phyloP scores from a whole-genome alignment of 345 rosid species.

The Raphanus sativus region DNA sequence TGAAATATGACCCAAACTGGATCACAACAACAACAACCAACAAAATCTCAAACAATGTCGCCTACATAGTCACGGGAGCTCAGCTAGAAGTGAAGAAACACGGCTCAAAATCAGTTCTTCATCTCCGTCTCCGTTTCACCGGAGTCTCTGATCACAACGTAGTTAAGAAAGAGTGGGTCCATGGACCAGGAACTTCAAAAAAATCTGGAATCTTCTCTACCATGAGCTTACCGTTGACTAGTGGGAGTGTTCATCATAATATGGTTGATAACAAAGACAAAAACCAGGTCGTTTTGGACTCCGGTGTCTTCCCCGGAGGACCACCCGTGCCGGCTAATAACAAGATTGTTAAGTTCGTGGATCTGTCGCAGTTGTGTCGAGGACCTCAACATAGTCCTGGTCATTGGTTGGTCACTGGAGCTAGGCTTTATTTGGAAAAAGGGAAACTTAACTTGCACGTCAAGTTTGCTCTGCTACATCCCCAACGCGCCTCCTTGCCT shows the following conservation, averaged over 20 bases:
- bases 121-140: slow-evolving; percentile 70
- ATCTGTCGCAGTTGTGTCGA: slow-evolving; percentile 62
- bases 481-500: slow-evolving; percentile 29
- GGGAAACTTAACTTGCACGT: slow-evolving; percentile 78
- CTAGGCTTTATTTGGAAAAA: slow-evolving; percentile 61
- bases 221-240: slow-evolving; percentile 56
- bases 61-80: slow-evolving; percentile 89
- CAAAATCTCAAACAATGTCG: slow-evolving; percentile 32
- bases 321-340: slow-evolving; percentile 78
- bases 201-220: slow-evolving; percentile 73
- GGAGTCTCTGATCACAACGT: slow-evolving; percentile 48
- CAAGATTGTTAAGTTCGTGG: slow-evolving; percentile 74
- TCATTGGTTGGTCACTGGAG: slow-evolving; percentile 89
- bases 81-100: slow-evolving; percentile 74
- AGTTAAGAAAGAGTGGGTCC: slow-evolving; percentile 60
- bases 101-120: slow-evolving; percentile 65
- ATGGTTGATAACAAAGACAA: slow-evolving; percentile 39
- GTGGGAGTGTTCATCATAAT: slow-evolving; percentile 41
- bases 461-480: slow-evolving; percentile 66
- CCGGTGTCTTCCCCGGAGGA: slow-evolving; percentile 76
- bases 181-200: slow-evolving; percentile 53
- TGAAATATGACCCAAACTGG: slow-evolving; percentile 62
- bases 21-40: slow-evolving; percentile 7
- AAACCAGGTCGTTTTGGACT: slow-evolving; percentile 53
- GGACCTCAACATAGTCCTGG: slow-evolving; percentile 93